Conservation (phyloP, 2,329 filamentous ascomycete genomes). For the Aspergillus niger region DNA sequence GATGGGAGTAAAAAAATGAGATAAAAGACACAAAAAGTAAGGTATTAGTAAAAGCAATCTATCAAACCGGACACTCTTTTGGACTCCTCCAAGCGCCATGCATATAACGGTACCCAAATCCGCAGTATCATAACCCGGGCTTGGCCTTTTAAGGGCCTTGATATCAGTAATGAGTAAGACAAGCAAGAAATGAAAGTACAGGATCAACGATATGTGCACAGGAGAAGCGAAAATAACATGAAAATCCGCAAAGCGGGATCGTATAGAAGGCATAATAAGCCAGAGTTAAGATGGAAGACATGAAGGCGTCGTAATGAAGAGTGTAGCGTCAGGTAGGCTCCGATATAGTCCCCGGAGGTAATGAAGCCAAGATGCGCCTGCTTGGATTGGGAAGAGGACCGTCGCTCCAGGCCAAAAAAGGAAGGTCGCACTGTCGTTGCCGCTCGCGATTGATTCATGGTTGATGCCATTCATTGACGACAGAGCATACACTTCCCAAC, state of each 20-base stretch:
- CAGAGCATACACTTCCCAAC: slow-evolving; percentile 64
- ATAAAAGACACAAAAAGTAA: background rate
- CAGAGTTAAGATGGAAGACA: background rate
- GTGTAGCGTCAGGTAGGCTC: background rate
- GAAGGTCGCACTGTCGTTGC: background rate
- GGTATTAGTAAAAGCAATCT: background rate
- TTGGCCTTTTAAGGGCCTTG: background rate
- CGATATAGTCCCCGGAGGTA: background rate
- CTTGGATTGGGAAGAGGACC: background rate
- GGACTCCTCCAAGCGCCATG: slow-evolving; percentile 14
- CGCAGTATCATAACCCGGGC: background rate
- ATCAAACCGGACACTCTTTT: background rate
- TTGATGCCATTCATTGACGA: slow-evolving; percentile 22
- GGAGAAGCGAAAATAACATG: background rate
- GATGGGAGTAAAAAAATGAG: background rate
- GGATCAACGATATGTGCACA: background rate
- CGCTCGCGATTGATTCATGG: background rate
- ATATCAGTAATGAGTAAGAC: background rate
- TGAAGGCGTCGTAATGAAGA: background rate
- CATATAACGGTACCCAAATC: slow-evolving; percentile 2
- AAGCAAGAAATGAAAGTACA: background rate
- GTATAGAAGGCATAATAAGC: background rate
- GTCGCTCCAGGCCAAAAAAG: background rate
- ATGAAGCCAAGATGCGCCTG: background rate
- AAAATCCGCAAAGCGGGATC: background rate